phyloP scores from a whole-genome alignment of 257 asterid genomes.

The Linderniella brevidens region DNA sequence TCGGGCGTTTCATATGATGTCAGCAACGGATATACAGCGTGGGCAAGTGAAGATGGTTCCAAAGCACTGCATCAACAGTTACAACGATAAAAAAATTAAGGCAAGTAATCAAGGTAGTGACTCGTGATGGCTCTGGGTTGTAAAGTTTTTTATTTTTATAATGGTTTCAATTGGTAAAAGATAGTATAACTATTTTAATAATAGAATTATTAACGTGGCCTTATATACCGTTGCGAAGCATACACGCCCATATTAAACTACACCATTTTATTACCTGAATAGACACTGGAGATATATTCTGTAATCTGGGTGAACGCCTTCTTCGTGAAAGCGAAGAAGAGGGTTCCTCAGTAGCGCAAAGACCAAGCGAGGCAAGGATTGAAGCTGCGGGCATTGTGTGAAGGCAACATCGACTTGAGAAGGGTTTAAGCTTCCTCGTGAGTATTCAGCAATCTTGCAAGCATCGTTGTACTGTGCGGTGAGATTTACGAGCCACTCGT shows the following conservation, averaged over 20 bases:
- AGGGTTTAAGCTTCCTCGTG: constrained; percentile 36
- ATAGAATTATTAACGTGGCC: too few relatives aligned
- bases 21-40: constrained; percentile 78
- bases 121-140: too few relatives aligned
- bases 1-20: constrained; percentile 68
- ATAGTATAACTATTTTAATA: too few relatives aligned
- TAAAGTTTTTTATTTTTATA: too few relatives aligned
- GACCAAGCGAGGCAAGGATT: constrained; percentile 74
- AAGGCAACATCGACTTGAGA: constrained; percentile 64
- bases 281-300: constrained; percentile 93
- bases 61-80: constrained; percentile 76
- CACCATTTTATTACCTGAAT: constrained; percentile 45
- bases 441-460: constrained; percentile 48
- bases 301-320: constrained; percentile 98
- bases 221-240: neutral
- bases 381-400: constrained; percentile 93
- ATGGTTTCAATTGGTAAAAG: too few relatives aligned
- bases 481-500: constrained; percentile 96
- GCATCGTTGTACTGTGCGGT: constrained; percentile 84
- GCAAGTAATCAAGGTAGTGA: too few relatives aligned
- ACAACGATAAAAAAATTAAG: constrained; percentile 8
- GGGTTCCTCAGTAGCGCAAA: constrained; percentile 88
- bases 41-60: constrained; percentile 80
- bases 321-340: constrained; percentile 96
- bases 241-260: neutral